Base-by-base conservation (phyloP, 1,284 basidiomycete species). In the Puccinia polysora region DNA sequence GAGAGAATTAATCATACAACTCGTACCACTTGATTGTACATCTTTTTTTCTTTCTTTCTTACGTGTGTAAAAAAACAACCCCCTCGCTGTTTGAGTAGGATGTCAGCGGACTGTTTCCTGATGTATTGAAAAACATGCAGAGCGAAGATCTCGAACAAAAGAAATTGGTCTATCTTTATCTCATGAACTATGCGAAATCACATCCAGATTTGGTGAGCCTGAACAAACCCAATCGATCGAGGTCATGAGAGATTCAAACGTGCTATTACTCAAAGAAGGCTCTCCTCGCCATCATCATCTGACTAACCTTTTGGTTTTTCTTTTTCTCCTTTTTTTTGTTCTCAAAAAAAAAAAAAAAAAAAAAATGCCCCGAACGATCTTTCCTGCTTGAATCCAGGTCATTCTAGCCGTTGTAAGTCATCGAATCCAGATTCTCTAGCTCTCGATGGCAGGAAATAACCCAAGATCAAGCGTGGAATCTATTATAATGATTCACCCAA, bases 101-200 rank as follows among this genome's bases (percentile, higher is more conserved):
- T 30, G 63, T 58, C n/a, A 53, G 58, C 34, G 40, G 52, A n/a
- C 52, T 50, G 55, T 32, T 53, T 8, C 36, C 38, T 77, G 92
- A 97, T 81, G 95, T 98, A 28, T 87, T 99, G 79, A 97, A 97
- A 85, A 97, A 97, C 82, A 97, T 97, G 81, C 81, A 82, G 81
- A 82, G 81, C 47, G 81, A 82, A 59, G 81, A 82, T 72, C 76
- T 82, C 45, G 81, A 82, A 76, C 81, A 82, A 77, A 82, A 82
- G 77, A 82, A 82, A 95, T 90, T 91, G 89, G 89, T 92, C 58
- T 93, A 93, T 81, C 85, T 93, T 49, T 96, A 90, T 81, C 85
- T 96, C 71, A 87, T 94, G 78, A 94, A 91, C 82, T 96, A 96
- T 79, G 91, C 90, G 56, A 86, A 89, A 73, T 84, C 88, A 58